Evolutionary conservation across 108 stramenopile species (phyloP), one percentile per base, ranked within the genome.

Genomic region (Cyclotella distinguenda): DNA sequence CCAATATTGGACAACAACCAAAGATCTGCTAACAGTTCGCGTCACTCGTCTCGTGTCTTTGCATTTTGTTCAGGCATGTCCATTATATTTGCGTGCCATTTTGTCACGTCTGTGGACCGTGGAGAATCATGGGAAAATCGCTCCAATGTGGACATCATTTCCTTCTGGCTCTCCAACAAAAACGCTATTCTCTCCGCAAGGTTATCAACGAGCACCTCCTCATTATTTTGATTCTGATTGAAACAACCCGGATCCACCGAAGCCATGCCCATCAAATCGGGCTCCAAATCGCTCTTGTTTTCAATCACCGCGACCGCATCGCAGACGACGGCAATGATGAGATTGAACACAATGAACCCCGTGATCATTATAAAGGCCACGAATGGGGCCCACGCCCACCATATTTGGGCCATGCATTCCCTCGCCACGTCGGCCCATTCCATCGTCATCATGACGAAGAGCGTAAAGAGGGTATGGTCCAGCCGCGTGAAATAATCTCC

Each of bases 401-500:
- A 50, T 43, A 48, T 36, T 44, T 47, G 39, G 11, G 52, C 52
- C 64, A 66, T 65, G 39, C 53, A 55, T 48, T 72, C 71, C 22
- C 65, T 52, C 4, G 64, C 65, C 44, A 61, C 64, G 27, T 65
- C 56, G 33, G 52, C 54, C 71, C 71, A 72, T 33, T 72, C 71
- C 71, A 72, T 56, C n/a, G 71, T 65, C 71, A 72, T 72, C 56
- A 72, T 61, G n/a, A 63, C 56, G 36, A 72, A 65, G 18, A 65
- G 49, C 1, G 71, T 66, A 26, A 72, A 56, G 0, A 65, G 57
- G 0, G 71, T 38, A 45, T 46, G 12, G 28, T 72, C 71, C 39
- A 72, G 45, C 25, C 64, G 53, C 13, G 63, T 16, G 18, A 72
- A 72, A 52, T 57, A 72, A 28, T 65, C 53, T 55, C 36, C 53